A percentile compares a stretch with the other conserved stretches of the same genome.
These are phyloP conservation scores for Dothistroma pini DNA, from an alignment of 2,329 filamentous ascomycete species.

Conservation along the genomic window DNA sequence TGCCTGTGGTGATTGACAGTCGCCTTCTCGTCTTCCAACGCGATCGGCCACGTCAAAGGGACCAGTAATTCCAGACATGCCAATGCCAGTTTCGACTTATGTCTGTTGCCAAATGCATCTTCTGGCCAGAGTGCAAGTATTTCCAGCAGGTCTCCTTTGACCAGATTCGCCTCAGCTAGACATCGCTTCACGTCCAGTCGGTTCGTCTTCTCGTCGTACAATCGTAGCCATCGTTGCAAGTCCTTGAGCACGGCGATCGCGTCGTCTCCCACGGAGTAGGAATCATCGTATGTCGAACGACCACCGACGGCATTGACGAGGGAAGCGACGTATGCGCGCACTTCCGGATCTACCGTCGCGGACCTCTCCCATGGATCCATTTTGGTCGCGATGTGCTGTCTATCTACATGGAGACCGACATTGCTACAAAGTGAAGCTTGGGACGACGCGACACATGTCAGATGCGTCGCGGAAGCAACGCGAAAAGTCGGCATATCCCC, in stretches of 20 bases:
- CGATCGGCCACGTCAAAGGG: slow-evolving; percentile 89
- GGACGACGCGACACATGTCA: slow-evolving; percentile 6
- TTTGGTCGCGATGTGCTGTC: neutral
- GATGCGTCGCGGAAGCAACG: neutral
- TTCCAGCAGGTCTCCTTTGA: slow-evolving; percentile 82
- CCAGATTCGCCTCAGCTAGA: slow-evolving; percentile 85
- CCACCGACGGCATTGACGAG: slow-evolving; percentile 76
- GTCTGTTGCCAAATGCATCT: slow-evolving; percentile 65
- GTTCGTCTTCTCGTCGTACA: slow-evolving; percentile 73
- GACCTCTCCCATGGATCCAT: slow-evolving; percentile 22
- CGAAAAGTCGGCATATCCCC: neutral
- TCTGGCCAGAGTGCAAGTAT: slow-evolving; percentile 82
- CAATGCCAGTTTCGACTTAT: slow-evolving; percentile 74
- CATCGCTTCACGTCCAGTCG: slow-evolving; percentile 93
- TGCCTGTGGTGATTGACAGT: slow-evolving; percentile 92
- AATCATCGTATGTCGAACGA: slow-evolving; percentile 32
- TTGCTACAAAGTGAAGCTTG: neutral
- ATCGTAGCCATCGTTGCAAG: slow-evolving; percentile 89
- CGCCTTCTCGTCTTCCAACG: slow-evolving; percentile 73
- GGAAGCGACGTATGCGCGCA: slow-evolving; percentile 89
- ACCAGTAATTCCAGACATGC: slow-evolving; percentile 88
- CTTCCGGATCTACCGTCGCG: slow-evolving; percentile 73
- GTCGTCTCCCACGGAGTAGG: slow-evolving; percentile 88
- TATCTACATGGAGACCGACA: neutral
- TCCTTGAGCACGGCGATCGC: slow-evolving; percentile 88